Conservation (phyloP, 306 rosid genomes). For the Gynostemma pentaphyllum region DNA sequence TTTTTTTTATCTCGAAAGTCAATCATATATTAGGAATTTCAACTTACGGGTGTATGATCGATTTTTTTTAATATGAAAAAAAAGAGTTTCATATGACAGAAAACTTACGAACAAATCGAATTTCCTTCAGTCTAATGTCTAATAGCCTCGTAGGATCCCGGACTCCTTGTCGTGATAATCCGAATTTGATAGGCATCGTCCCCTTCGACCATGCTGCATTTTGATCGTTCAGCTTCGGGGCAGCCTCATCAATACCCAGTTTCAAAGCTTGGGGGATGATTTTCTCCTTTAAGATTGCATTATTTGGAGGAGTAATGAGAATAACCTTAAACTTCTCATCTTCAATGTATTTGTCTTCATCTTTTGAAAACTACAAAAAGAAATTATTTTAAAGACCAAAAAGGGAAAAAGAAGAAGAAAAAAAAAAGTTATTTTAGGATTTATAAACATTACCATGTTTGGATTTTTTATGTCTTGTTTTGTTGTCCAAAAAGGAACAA, state of each 20-base stretch:
- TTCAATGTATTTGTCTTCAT: conserved; percentile 37
- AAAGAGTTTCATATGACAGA: too few species aligned
- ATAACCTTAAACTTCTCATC: conserved; percentile 62
- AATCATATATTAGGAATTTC: too few species aligned
- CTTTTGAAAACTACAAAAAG: conserved; percentile 54
- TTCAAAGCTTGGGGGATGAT: conserved; percentile 19
- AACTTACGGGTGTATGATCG: too few species aligned
- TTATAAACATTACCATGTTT: conserved; percentile 55
- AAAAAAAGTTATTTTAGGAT: too few species aligned
- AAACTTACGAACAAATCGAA: conserved; percentile 58
- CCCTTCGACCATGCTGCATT: not conserved
- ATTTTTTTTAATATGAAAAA: too few species aligned
- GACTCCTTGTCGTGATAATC: conserved; percentile 13
- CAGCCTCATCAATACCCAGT: conserved; percentile 1
- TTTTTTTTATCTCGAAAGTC: too few species aligned
- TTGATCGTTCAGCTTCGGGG: not conserved
- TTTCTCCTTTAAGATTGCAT: conserved; percentile 40
- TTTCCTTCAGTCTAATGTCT: conserved; percentile 62
- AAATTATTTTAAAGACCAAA: conserved; percentile 4
- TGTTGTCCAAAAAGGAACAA: conserved; percentile 41
- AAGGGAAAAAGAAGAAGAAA: too few species aligned
- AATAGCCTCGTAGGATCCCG: conserved; percentile 48
- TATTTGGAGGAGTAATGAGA: conserved; percentile 43
- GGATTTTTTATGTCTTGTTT: conserved; percentile 47
- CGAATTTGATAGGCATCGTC: not conserved